phyloP scores from a whole-genome alignment of 192 early-diverging fungal genomes.

The Funneliformis geosporum region DNA sequence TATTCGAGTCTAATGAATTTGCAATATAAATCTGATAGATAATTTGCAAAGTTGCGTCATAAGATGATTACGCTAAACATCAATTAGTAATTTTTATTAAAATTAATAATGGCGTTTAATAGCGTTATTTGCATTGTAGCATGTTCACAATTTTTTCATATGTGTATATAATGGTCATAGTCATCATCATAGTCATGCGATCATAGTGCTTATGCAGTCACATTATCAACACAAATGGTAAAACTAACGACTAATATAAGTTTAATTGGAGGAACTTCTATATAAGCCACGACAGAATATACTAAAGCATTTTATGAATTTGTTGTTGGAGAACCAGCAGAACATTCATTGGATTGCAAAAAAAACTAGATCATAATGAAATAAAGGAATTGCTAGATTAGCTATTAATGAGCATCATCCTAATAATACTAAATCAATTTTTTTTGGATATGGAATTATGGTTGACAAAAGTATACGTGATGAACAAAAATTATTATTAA shows the following conservation, averaged over 20 bases:
- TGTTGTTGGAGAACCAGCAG: slow-evolving; percentile 1
- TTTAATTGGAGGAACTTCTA: not conserved
- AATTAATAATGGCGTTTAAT: no score
- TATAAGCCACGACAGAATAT: not conserved
- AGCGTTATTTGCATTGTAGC: no score
- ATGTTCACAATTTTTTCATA: no score
- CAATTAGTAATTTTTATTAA: no score
- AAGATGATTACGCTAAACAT: no score
- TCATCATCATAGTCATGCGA: no score
- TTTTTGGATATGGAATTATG: not conserved
- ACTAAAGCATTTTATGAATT: slow-evolving; percentile 5
- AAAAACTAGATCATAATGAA: slow-evolving; percentile 2
- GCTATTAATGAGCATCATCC: not conserved
- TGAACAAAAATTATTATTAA: slow-evolving; percentile 5
- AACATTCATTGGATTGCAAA: not conserved
- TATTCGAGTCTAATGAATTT: no score
- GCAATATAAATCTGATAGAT: no score
- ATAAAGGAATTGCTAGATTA: not conserved
- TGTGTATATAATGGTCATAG: no score
- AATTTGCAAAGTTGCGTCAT: no score
- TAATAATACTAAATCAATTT: not conserved
- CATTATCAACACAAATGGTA: not conserved
- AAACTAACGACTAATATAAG: not conserved
- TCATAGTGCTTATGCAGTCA: no score
- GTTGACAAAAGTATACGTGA: not conserved